Evolutionary conservation across 768 basidiomycete species (phyloP), one percentile per base, ranked within the genome.

Genomic region (Coprinopsis sp.): DNA sequence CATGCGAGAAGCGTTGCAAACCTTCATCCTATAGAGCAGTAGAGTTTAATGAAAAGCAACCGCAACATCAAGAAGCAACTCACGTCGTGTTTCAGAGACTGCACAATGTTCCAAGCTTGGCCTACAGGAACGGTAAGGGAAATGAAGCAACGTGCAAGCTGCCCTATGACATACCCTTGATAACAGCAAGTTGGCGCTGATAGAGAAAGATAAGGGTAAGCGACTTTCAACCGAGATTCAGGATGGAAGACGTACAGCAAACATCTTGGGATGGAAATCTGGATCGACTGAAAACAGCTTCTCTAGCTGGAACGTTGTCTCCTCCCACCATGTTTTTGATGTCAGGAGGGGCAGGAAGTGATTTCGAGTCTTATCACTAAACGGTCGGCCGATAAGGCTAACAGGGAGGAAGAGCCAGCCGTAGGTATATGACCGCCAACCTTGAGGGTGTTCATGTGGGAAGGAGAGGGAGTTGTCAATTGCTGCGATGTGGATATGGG

Each of bases 381-480:
- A 95, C 2, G 92, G 91, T 38, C 80, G 74, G 14, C 91, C 91
- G 54, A 92, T 89, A 49, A 91, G 61, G 55, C 82, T 87, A 37
- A 91, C 89, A 2, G 91, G 91, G 11, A 92, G 72, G 60, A 86
- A 91, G 31, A 92, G 61, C 90, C 90, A 91, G 22, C 89, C 90
- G 54, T 91, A 94, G 1, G 90, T 88, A 58, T 85, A 93, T 11
- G 82, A 82, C 30, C 82, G 74, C 78, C 77, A 78, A 3, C 77
- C 91, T 49, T 81, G 77, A 0, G 92, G 92, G 55, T 94, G 91
- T 57, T 91, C 85, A 53, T 93, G 89, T 21, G 92, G 92, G 58
- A 92, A 95, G 2, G 89, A 88, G 29, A 95, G 76, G 0, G 89
- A 92, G 63, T 94, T 94, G 59, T 94, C 92, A 51, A 95, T 95